Conservation (phyloP, 2,329 filamentous ascomycete genomes). For the Cordyceps militaris region DNA sequence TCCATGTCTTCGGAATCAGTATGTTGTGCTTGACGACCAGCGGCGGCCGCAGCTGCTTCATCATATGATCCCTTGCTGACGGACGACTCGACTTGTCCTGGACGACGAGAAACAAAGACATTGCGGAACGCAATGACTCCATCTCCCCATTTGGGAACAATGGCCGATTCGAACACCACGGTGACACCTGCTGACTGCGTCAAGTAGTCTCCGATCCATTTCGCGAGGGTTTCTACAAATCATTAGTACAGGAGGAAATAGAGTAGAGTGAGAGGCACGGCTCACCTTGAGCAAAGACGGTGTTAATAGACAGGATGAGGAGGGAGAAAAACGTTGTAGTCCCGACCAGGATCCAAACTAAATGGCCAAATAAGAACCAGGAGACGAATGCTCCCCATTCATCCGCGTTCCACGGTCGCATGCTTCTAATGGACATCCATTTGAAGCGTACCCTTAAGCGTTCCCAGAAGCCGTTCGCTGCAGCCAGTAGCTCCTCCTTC, state of each 20-base stretch:
- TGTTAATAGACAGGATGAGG: conserved; percentile 86
- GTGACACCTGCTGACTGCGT: conserved; percentile 89
- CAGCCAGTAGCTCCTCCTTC: conserved; percentile 86
- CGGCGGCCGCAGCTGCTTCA: conserved; percentile 79
- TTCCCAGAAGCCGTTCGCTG: conserved; percentile 89
- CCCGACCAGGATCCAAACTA: conserved; percentile 92
- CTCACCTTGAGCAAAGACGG: conserved; percentile 85
- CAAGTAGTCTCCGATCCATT: conserved; percentile 91
- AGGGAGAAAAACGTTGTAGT: conserved; percentile 97
- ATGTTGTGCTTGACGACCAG: conserved; percentile 48
- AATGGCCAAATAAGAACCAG: conserved; percentile 88
- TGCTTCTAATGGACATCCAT: conserved; percentile 93
- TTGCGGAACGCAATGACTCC: conserved; percentile 96
- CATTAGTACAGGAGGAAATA: conserved; percentile 1
- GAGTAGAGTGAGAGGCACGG: background rate
- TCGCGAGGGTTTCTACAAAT: conserved; percentile 71
- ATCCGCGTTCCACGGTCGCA: conserved; percentile 88
- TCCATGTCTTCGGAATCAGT: conserved; percentile 47
- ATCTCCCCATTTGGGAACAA: conserved; percentile 91
- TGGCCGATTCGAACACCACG: conserved; percentile 94
- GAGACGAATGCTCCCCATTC: conserved; percentile 93
- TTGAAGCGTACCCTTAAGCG: conserved; percentile 88
- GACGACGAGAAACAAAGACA: conserved; percentile 87
- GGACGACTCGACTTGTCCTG: conserved; percentile 71
- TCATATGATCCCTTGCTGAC: conserved; percentile 90